Evolutionary conservation across 495 filamentous ascomycete genomes (phyloP).

Genomic region (Bacidia rubella): DNA sequence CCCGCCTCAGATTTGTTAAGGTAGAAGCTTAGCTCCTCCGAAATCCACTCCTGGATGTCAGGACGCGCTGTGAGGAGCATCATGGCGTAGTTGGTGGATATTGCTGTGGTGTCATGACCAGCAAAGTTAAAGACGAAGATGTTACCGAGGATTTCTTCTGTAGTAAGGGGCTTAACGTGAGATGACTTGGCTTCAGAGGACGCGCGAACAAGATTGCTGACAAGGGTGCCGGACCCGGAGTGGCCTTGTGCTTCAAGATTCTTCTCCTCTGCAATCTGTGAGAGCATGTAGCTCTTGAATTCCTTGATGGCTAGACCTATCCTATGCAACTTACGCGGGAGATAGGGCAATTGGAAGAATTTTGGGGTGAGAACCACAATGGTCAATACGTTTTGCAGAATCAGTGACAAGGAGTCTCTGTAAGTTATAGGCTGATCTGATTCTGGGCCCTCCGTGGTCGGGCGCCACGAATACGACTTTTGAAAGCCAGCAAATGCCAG

Average conservation of each 20-base stretch:
- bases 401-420: constrained; percentile 18
- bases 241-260: background rate
- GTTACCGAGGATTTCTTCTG: constrained; percentile 19
- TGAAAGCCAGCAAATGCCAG: constrained; percentile 28
- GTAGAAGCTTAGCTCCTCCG: constrained; percentile 16
- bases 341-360: background rate
- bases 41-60: constrained; percentile 19
- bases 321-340: constrained; percentile 19
- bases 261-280: constrained; percentile 11
- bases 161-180: constrained; percentile 8
- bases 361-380: background rate
- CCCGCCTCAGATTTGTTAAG: constrained; percentile 18
- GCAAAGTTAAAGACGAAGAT: constrained; percentile 18
- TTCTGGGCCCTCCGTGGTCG: constrained; percentile 5
- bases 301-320: constrained; percentile 22
- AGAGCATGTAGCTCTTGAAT: constrained; percentile 15
- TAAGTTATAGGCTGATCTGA: constrained; percentile 14
- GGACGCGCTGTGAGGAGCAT: constrained; percentile 14
- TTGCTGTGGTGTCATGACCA: constrained; percentile 21
- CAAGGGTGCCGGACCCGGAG: constrained; percentile 7
- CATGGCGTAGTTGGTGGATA: constrained; percentile 10
- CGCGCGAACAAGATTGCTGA: constrained; percentile 12
- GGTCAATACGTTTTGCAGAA: constrained; percentile 5
- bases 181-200: constrained; percentile 6
- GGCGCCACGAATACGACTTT: constrained; percentile 21